Base-by-base conservation (phyloP, 768 basidiomycete genomes). In the Strobilomyces dryophilus region DNA sequence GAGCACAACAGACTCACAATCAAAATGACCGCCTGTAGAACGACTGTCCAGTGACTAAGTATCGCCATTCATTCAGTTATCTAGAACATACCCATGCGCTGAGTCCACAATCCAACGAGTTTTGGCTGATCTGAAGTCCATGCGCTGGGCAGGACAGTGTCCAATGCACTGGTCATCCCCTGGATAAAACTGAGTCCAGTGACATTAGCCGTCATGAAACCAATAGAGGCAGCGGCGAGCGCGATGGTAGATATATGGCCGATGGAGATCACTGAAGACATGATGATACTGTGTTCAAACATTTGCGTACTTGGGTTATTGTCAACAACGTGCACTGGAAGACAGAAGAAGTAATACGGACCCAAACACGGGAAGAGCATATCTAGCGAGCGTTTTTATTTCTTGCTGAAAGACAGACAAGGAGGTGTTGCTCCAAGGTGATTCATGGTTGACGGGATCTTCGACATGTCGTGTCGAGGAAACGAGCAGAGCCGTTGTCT, bases 181-280 rank as follows among this genome's bases (percentile, higher is more conserved):
- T 89, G 87, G 14, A 94, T 76, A 49, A 95, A 83, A 57, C 87
- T 89, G 36, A 74, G 56, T 26, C 67, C 67, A 34, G 60, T 60
- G 5, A 85, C 82, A 49, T 79, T 85, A 17, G 83, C 83, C 1
- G 86, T 87, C 85, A 89, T 87, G 35, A 82, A 84, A 0, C 83
- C 86, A 2, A 89, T 72, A 15, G 81, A 83, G 24, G 86, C 83
- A 0, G 91, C 93, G 2, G 95, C 95, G 2, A 98, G 81, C 12
- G 94, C 89, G 4, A 80, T 84, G 0, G 93, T 95, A 3, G 92
- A 92, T 24, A 98, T 73, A 70, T 98, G 95, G 0, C 95, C 95
- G 27, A 95, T 88, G 11, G 87, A 87, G n/a, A 98, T 72, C 37
- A 95, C 91, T 11, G 91, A 85, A 0, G 86, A 85, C 55, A 95